phyloP scores from a whole-genome alignment of 23 red algal genomes.

The Agarophyton chilense region DNA sequence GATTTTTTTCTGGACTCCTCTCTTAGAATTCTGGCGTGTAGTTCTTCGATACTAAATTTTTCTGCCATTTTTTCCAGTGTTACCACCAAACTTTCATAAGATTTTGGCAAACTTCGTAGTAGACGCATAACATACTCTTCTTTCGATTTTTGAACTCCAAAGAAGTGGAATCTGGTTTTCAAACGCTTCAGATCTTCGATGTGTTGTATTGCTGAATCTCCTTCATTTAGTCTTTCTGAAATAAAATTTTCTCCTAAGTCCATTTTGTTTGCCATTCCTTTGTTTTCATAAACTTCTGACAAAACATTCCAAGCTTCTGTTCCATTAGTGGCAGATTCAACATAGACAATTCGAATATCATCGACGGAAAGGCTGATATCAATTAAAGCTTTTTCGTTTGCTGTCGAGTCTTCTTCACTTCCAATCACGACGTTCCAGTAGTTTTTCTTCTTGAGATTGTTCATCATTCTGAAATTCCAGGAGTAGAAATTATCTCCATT shows the following conservation, averaged over 20 bases:
- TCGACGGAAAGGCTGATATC: background rate
- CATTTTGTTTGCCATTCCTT: background rate
- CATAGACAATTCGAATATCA: background rate
- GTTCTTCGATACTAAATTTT: background rate
- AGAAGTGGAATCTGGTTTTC: background rate
- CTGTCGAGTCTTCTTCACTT: background rate
- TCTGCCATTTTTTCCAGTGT: background rate
- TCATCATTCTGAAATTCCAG: background rate
- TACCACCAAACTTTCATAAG: background rate
- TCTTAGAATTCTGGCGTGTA: background rate
- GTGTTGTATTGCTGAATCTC: background rate
- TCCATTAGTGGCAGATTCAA: background rate
- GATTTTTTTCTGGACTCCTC: conserved; percentile 15
- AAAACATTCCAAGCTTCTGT: background rate
- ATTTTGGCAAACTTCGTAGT: background rate
- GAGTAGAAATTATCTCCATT: conserved; percentile 14
- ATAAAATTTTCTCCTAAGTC: background rate
- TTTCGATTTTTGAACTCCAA: background rate
- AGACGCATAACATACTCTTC: background rate
- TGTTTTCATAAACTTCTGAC: background rate
- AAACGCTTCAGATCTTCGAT: background rate
- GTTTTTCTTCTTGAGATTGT: background rate
- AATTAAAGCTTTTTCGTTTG: background rate
- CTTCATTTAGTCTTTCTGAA: background rate
- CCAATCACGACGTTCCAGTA: background rate